Percentiles rank a stretch among this genome's conserved stretches.
Evolutionary conservation across 768 basidiomycete species (phyloP).

Genomic region (Termitomyces sp.): DNA sequence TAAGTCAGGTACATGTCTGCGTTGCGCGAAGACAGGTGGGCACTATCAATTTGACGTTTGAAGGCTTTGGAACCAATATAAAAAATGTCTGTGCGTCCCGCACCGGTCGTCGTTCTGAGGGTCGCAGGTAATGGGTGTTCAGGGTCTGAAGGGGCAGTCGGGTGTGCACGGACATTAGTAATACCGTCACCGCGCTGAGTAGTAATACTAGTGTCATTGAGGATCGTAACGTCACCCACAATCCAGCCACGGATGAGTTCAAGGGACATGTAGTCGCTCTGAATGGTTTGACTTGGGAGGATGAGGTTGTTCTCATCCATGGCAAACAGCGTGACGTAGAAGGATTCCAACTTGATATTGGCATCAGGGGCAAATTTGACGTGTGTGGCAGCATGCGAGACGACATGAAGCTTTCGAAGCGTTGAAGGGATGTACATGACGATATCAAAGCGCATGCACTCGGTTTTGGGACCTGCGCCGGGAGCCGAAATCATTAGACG

Average conservation of each 20-base stretch:
- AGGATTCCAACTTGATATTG: constrained; percentile 34
- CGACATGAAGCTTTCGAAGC: constrained; percentile 44
- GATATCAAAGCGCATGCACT: constrained; percentile 54
- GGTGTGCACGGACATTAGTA: constrained; percentile 43
- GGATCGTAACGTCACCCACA: constrained; percentile 51
- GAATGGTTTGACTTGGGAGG: constrained; percentile 35
- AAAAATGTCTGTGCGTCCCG: constrained; percentile 48
- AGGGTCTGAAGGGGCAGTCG: constrained; percentile 26
- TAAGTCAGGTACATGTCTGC: constrained; percentile 56
- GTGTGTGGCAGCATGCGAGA: constrained; percentile 39
- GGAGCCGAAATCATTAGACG: constrained; percentile 36
- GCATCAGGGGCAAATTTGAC: constrained; percentile 44
- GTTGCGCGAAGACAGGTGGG: constrained; percentile 43
- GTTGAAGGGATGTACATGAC: constrained; percentile 44
- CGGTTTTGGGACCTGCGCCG: constrained; percentile 13
- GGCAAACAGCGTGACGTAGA: constrained; percentile 40
- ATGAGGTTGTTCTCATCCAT: constrained; percentile 38
- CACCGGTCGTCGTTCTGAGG: constrained; percentile 45
- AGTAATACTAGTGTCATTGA: constrained; percentile 32
- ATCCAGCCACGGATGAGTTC: constrained; percentile 54
- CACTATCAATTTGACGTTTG: constrained; percentile 43
- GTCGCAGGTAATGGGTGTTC: constrained; percentile 27
- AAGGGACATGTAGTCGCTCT: constrained; percentile 32
- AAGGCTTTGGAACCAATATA: constrained; percentile 34
- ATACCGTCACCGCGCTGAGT: constrained; percentile 50